phyloP scores from a whole-genome alignment of 441 rosid species.

The Erodium texanum region DNA sequence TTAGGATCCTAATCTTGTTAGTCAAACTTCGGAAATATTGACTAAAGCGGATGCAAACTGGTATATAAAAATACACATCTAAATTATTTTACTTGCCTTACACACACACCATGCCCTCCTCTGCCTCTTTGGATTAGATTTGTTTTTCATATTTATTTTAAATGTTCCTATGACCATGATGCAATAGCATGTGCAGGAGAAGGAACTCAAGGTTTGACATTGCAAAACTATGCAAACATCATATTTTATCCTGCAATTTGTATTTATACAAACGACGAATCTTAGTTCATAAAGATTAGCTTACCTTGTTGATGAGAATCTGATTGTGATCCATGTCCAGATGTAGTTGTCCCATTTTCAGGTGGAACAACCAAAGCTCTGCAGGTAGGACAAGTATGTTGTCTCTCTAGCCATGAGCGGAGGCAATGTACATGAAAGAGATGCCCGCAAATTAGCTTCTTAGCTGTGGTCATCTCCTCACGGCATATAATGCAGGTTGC shows the following conservation, averaged over 20 bases:
- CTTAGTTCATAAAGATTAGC: neutral
- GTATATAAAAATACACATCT: too few species aligned
- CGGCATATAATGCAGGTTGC: constrained; percentile 95
- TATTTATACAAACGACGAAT: neutral
- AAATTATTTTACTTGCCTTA: too few species aligned
- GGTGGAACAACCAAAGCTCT: constrained; percentile 89
- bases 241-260: too few species aligned
- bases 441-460: constrained; percentile 89
- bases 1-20: too few species aligned
- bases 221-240: too few species aligned
- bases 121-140: neutral
- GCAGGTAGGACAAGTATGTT: constrained; percentile 94
- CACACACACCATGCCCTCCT: neutral
- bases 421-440: constrained; percentile 96
- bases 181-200: neutral
- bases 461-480: constrained; percentile 95
- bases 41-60: neutral
- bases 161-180: neutral
- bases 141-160: neutral
- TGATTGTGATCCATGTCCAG: constrained; percentile 40
- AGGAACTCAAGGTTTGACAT: neutral
- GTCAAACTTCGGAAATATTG: too few species aligned
- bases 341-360: constrained; percentile 45
- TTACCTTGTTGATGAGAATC: constrained; percentile 55
- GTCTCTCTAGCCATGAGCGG: constrained; percentile 95